Conservation (phyloP, 164 flowering plant species). For the Aristolochia contorta region DNA sequence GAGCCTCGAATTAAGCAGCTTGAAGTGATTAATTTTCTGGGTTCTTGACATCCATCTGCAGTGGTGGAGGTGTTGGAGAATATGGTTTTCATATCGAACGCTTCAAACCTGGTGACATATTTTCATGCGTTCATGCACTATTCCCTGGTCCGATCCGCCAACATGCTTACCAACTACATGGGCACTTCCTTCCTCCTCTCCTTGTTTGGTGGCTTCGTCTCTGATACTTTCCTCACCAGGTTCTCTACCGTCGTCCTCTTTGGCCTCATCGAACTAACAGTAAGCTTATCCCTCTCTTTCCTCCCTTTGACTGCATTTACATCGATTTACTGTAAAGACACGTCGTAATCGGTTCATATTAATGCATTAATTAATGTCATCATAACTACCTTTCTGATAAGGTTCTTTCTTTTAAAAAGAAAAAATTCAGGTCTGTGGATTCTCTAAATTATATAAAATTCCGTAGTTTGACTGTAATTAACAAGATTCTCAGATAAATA, state of each 20-base stretch:
- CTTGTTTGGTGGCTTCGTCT: conserved; percentile 27
- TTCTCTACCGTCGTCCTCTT: conserved; percentile 23
- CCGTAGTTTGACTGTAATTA: too few relatives aligned
- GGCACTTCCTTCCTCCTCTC: conserved; percentile 23
- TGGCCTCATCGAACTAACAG: conserved; percentile 14
- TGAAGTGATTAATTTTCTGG: neutral
- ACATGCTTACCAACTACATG: conserved; percentile 34
- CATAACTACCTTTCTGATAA: too few relatives aligned
- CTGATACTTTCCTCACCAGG: conserved; percentile 29
- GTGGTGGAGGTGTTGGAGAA: conserved; percentile 24
- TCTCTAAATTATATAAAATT: too few relatives aligned
- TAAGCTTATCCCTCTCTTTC: neutral
- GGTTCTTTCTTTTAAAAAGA: too few relatives aligned
- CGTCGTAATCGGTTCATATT: too few relatives aligned
- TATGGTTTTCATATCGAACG: conserved; percentile 32
- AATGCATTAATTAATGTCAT: too few relatives aligned
- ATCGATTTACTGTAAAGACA: too few relatives aligned
- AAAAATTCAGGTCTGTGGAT: too few relatives aligned
- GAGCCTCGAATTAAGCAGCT: neutral
- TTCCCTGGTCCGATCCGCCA: conserved; percentile 22
- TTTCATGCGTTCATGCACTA: conserved; percentile 28
- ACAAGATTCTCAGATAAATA: too few relatives aligned
- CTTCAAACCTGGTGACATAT: conserved; percentile 28
- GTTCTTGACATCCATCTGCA: conserved; percentile 3
- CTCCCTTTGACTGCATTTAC: too few relatives aligned